Base-by-base conservation (phyloP, 345 rosid species). In the Syzygium aqueum region DNA sequence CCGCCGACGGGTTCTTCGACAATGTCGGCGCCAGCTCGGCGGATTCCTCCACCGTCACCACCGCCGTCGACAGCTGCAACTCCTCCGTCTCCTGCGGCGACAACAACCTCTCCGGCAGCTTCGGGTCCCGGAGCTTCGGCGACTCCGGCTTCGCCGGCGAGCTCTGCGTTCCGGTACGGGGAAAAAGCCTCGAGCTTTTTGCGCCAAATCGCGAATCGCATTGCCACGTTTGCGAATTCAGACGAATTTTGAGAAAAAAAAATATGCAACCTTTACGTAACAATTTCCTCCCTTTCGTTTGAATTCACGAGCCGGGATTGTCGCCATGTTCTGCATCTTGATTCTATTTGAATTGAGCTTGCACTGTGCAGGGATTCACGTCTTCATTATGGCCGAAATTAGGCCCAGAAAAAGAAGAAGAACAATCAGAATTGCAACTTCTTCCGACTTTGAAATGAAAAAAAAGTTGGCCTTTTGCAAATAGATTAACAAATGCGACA, bases 141-240 rank as follows among this genome's bases (percentile, higher is more conserved):
- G 93, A 90, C 77, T 90, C 92, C 85, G 91, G 91, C 50, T 91
- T 92, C 90, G 89, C 93, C 85, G 86, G 91, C 87, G 97, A 94
- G 87, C 93, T 95, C 77, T 93, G 93, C 89, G 94, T 94, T 86
- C 97, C 96, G 95, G 97, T 95, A 90, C 88, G 51, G 46, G 46
- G 46, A 43, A 30, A 84, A 25, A 37, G 65, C 49, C 77, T 52
- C 85, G 43, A 53, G 63, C 65, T n/a, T 59, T 46, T 37, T 23
- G 7, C n/a, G 43, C 51, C 5, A 28, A n/a, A 2, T 56, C 37
- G 52, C 22, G 49, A 33, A 77, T 17, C 85, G 40, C 13, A 87
- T 82, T 85, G 37, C 30, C n/a, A 27, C 33, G 0, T 84, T 85
- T 27, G 28, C 50, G 40, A 84, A 5, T 27, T 86, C 80, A 19